These are phyloP conservation scores for Cladophialophora bantiana DNA, from an alignment of 2,329 filamentous ascomycete genomes.

Conservation along the genomic window DNA sequence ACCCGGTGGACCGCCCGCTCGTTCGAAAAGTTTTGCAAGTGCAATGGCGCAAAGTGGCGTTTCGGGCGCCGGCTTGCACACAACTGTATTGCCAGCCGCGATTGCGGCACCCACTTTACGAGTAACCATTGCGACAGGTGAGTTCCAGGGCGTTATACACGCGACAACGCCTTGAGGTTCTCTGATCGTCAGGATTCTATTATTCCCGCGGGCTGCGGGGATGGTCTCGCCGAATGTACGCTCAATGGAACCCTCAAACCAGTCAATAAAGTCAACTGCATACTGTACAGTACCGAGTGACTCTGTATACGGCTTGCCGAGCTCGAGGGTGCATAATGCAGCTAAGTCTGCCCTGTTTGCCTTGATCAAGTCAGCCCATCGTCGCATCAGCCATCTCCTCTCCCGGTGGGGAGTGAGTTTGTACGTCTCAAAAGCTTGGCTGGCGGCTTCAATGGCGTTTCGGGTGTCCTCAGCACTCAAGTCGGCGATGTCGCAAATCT, in stretches of 20 bases:
- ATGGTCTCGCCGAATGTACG: conserved; percentile 26
- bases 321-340: conserved; percentile 64
- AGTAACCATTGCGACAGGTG: conserved; percentile 44
- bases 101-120: conserved; percentile 41
- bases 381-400: conserved; percentile 30
- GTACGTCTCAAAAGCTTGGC: conserved; percentile 7
- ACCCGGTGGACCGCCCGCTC: conserved; percentile 57
- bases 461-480: background rate
- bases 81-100: conserved; percentile 77
- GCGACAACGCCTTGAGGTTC: conserved; percentile 50
- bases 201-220: conserved; percentile 30
- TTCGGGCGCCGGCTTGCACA: conserved; percentile 90
- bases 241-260: conserved; percentile 20
- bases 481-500: conserved; percentile 21
- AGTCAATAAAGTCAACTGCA: conserved; percentile 44
- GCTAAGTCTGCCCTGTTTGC: conserved; percentile 36
- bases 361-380: conserved; percentile 37
- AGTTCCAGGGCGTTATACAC: conserved; percentile 50
- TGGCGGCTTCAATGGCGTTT: conserved; percentile 13
- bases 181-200: conserved; percentile 36
- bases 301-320: conserved; percentile 63
- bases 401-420: conserved; percentile 22
- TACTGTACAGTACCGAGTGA: conserved; percentile 57
- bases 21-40: conserved; percentile 43
- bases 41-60: conserved; percentile 86